Percentiles rank a stretch among this genome's conserved stretches.
phyloP scores from a whole-genome alignment of 768 basidiomycete species.

The Tylopilus sp. region DNA sequence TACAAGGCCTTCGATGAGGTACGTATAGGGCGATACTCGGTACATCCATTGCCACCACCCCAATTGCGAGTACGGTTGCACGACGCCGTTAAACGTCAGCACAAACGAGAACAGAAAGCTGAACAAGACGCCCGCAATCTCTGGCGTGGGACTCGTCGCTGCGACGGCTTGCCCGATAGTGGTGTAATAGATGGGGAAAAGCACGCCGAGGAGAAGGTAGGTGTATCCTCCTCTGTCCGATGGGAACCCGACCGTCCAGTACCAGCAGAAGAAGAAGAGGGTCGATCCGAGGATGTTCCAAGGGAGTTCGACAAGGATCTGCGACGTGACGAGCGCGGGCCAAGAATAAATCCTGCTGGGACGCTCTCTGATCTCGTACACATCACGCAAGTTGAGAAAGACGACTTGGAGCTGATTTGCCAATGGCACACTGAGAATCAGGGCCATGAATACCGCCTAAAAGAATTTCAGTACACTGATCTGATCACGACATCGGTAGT shows the following conservation, averaged over 20 bases:
- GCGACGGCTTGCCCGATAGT: constrained; percentile 60
- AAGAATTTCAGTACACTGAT: neutral
- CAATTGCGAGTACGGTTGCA: constrained; percentile 60
- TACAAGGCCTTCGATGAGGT: constrained; percentile 49
- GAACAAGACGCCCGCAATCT: constrained; percentile 57
- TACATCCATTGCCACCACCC: constrained; percentile 79
- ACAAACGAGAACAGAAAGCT: constrained; percentile 61
- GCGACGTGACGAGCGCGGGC: constrained; percentile 53
- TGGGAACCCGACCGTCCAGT: constrained; percentile 64
- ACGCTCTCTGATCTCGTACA: constrained; percentile 67
- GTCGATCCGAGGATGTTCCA: constrained; percentile 59
- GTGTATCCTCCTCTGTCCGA: constrained; percentile 55
- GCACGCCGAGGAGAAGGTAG: constrained; percentile 45
- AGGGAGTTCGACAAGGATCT: constrained; percentile 55
- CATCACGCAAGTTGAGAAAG: constrained; percentile 5
- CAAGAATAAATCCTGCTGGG: constrained; percentile 65
- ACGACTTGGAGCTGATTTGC: constrained; percentile 20
- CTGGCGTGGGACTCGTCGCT: constrained; percentile 55
- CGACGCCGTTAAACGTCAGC: constrained; percentile 63
- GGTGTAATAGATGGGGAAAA: constrained; percentile 61
- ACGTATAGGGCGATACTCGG: constrained; percentile 49
- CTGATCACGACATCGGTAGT: constrained; percentile 8
- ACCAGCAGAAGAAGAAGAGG: constrained; percentile 65
- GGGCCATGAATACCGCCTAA: constrained; percentile 53
- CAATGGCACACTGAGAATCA: constrained; percentile 48